These are phyloP conservation scores for Lactarius tabidus DNA, from an alignment of 768 basidiomycete genomes.

Conservation along the genomic window DNA sequence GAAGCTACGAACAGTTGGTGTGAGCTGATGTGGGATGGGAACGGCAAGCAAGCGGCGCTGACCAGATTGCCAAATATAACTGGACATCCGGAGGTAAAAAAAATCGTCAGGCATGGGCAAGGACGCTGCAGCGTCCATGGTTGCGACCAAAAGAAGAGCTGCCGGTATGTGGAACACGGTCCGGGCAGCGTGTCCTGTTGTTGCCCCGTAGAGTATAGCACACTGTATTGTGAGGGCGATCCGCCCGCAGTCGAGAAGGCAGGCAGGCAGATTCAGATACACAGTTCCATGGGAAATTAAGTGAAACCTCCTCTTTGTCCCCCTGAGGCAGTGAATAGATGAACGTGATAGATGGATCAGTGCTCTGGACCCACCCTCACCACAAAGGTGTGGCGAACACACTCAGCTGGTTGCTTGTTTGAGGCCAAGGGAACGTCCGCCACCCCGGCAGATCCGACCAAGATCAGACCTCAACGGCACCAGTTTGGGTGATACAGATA, in stretches of 20 bases:
- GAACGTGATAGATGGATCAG: conserved; percentile 3
- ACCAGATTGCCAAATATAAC: not conserved
- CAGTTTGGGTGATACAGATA: not conserved
- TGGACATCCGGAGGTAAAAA: conserved; percentile 8
- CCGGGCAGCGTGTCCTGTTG: conserved; percentile 6
- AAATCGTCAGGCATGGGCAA: not conserved
- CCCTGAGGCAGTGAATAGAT: not conserved
- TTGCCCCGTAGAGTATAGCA: not conserved
- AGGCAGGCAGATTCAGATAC: not conserved
- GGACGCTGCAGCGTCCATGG: not conserved
- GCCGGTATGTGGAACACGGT: conserved; percentile 9
- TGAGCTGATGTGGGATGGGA: not conserved
- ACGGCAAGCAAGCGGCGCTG: conserved; percentile 1
- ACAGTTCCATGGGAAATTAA: not conserved
- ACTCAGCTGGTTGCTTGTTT: not conserved
- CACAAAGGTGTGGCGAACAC: not conserved
- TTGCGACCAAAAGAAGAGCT: not conserved
- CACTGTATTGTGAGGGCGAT: not conserved
- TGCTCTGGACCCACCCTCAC: conserved; percentile 1
- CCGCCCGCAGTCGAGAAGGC: not conserved
- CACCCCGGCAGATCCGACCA: conserved; percentile 5
- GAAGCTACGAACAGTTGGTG: not conserved
- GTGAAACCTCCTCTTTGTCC: not conserved
- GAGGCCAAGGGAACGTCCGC: not conserved
- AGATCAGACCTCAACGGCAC: conserved; percentile 18